Conservation (phyloP, 2,329 filamentous ascomycete species). For the Aureobasidium sp. region DNA sequence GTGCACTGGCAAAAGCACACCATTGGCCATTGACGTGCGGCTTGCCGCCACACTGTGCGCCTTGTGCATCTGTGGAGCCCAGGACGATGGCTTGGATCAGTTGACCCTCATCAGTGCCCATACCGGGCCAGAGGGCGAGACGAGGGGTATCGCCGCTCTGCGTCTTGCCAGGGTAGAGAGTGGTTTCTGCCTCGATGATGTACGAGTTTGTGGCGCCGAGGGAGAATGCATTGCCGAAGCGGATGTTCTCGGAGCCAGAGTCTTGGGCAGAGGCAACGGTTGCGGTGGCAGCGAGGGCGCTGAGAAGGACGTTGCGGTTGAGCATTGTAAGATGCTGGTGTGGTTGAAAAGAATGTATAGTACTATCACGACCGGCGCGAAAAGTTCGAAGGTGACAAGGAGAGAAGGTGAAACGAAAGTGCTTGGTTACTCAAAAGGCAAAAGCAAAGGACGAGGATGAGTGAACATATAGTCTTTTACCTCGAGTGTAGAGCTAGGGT, state of each 20-base stretch:
- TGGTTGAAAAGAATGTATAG: not conserved
- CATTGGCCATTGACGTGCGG: conserved; percentile 8
- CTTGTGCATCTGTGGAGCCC: conserved; percentile 5
- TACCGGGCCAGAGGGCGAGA: conserved; percentile 43
- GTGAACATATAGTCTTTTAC: not conserved
- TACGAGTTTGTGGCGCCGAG: conserved; percentile 27
- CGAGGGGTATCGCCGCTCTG: conserved; percentile 34
- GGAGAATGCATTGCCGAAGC: conserved; percentile 7
- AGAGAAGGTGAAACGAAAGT: not conserved
- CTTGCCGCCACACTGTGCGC: conserved; percentile 1
- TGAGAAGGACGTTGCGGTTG: conserved; percentile 3
- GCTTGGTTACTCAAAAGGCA: not conserved
- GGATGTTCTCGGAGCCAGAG: conserved; percentile 3
- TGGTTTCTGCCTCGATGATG: conserved; percentile 40
- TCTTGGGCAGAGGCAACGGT: not conserved
- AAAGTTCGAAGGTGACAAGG: not conserved
- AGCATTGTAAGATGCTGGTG: not conserved
- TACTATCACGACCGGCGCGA: not conserved
- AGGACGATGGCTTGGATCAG: conserved; percentile 40
- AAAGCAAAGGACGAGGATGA: not conserved
- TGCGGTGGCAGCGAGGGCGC: not conserved
- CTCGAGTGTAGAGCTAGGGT: not conserved
- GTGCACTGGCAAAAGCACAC: conserved; percentile 14
- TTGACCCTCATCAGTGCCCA: conserved; percentile 43
- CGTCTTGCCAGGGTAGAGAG: conserved; percentile 35